These are phyloP conservation scores for Penicillium sp. DNA, from an alignment of 2,329 filamentous ascomycete genomes.

Conservation along the genomic window DNA sequence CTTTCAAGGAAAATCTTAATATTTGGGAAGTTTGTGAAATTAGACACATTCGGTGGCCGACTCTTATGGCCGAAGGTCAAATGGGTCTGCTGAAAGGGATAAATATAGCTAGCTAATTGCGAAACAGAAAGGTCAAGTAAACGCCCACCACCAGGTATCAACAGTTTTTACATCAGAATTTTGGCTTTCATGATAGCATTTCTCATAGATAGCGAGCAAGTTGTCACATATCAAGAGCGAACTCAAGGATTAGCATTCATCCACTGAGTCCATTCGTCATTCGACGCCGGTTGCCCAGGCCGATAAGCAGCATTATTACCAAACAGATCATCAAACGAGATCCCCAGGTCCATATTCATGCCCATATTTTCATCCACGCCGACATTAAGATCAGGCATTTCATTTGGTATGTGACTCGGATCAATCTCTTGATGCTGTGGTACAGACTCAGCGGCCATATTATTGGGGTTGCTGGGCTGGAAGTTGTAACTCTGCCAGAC, in stretches of 20 bases:
- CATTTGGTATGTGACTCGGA: slow-evolving; percentile 22
- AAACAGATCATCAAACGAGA: slow-evolving; percentile 45
- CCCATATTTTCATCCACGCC: slow-evolving; percentile 31
- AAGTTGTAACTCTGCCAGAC: slow-evolving; percentile 44
- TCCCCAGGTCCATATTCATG: slow-evolving; percentile 37
- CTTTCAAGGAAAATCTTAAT: neutral
- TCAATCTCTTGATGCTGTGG: slow-evolving; percentile 24
- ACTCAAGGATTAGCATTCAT: slow-evolving; percentile 35
- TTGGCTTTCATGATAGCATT: slow-evolving; percentile 25
- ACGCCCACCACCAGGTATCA: slow-evolving; percentile 25
- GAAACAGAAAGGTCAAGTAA: slow-evolving; percentile 4
- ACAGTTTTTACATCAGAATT: slow-evolving; percentile 14
- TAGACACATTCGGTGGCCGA: neutral
- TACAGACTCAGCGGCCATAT: slow-evolving; percentile 16
- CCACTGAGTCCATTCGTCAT: slow-evolving; percentile 44
- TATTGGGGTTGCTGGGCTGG: slow-evolving; percentile 26
- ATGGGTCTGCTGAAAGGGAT: no score
- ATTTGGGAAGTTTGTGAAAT: no score
- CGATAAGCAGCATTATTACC: slow-evolving; percentile 35
- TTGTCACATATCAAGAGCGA: neutral
- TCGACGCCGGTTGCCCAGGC: slow-evolving; percentile 26
- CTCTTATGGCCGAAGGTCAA: no score
- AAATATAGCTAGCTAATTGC: slow-evolving; percentile 6
- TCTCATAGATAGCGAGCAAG: slow-evolving; percentile 18
- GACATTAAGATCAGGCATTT: slow-evolving; percentile 28